These are phyloP conservation scores for Talaromyces nanjingensis DNA, from an alignment of 495 filamentous ascomycete species.

Conservation along the genomic window DNA sequence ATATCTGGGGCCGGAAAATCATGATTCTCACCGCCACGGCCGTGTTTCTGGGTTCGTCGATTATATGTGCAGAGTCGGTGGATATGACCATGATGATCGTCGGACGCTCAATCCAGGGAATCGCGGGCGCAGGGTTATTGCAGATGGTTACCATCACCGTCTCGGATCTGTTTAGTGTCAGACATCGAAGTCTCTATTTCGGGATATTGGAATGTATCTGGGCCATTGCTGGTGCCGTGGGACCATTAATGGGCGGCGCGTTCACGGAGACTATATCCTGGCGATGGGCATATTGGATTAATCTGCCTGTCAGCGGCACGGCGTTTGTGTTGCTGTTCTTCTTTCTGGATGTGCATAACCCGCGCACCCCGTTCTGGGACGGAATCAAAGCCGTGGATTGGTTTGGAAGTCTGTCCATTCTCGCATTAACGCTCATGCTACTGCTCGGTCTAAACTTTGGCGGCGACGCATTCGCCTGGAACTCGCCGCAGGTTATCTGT, in stretches of 20 bases:
- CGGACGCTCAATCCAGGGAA: conserved; percentile 48
- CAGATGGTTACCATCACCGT: conserved; percentile 48
- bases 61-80: conserved; percentile 40
- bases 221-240: conserved; percentile 51
- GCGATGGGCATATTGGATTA: conserved; percentile 71
- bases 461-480: conserved; percentile 66
- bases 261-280: conserved; percentile 57
- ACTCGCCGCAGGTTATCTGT: conserved; percentile 66
- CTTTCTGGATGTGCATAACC: conserved; percentile 55
- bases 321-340: conserved; percentile 51
- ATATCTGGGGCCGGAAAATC: conserved; percentile 56
- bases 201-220: conserved; percentile 50
- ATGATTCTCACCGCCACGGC: conserved; percentile 42
- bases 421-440: conserved; percentile 68
- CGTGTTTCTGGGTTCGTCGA: conserved; percentile 34
- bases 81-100: conserved; percentile 50
- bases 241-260: conserved; percentile 62
- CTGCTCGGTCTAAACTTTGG: conserved; percentile 72
- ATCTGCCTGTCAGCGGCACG: conserved; percentile 52
- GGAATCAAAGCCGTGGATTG: conserved; percentile 76
- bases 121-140: conserved; percentile 47
- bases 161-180: conserved; percentile 52
- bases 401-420: conserved; percentile 60
- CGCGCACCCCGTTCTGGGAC: conserved; percentile 44
- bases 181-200: conserved; percentile 45